Evolutionary conservation across 495 filamentous ascomycete species (phyloP).

Genomic region (Collariella sp.): DNA sequence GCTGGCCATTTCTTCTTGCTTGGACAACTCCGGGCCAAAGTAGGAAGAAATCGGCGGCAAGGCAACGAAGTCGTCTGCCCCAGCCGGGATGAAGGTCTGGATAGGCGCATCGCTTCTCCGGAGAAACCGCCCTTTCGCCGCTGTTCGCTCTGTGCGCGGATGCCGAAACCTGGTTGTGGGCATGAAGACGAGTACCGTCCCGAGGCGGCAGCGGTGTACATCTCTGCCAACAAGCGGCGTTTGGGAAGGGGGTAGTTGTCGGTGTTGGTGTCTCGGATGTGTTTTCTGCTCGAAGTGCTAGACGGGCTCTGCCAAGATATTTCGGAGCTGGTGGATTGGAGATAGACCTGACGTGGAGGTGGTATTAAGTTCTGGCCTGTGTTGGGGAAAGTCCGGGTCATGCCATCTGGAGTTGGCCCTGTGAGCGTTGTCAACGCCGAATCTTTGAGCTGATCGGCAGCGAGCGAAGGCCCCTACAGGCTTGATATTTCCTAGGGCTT

Average conservation of each 20-base stretch:
- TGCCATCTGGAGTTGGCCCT: background rate
- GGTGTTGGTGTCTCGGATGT: background rate
- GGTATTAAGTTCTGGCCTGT: background rate
- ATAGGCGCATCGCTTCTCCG: background rate
- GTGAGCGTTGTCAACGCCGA: background rate
- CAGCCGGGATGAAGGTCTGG: background rate
- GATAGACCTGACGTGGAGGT: background rate
- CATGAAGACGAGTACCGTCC: background rate
- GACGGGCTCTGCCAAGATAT: background rate
- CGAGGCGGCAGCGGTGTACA: background rate
- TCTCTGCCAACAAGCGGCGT: background rate
- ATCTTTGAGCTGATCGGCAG: background rate
- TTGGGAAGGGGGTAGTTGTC: background rate
- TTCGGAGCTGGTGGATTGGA: background rate
- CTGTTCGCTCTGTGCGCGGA: background rate
- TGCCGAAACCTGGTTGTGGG: background rate
- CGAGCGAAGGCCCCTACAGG: background rate
- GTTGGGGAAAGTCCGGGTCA: background rate
- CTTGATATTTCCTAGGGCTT: background rate
- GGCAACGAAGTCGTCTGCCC: background rate
- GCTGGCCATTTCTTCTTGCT: background rate
- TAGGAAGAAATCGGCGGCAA: background rate
- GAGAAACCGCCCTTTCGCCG: background rate
- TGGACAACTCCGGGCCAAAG: background rate
- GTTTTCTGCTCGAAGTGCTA: constrained; percentile 2